Evolutionary conservation across 306 rosid genomes (phyloP), one percentile per base, ranked within the genome.

Genomic region (Trifolium pratense): DNA sequence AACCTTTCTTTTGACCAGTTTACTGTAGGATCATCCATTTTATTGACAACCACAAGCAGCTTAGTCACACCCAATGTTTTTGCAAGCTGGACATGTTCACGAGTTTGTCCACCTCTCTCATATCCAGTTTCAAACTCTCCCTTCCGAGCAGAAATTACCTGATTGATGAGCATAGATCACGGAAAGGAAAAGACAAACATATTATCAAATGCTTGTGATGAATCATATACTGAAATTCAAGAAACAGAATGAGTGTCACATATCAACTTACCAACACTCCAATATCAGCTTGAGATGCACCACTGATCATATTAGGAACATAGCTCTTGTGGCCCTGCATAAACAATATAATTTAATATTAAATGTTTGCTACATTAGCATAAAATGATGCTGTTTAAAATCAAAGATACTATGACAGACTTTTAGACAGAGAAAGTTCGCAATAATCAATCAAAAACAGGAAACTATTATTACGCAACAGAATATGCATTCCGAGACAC

Each of bases 111-210:
- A 82, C 99, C 99, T 75, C 87, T 90, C 92, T 95, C 99, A 73
- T 88, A 95, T 64, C 99, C 99, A 58, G 99, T 95, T 82, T 95
- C 99, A 76, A 95, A 95, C 79, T 95, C 99, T 53, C 99, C 99
- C 83, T 92, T 95, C 51, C 99, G 83, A 25, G 99, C 99, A 86
- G 99, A 95, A 71, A 95, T 92, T 59, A 95, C 97, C 99, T 95
- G 60, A 14, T 16, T 40, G 79, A 20, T 15, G 72, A 70, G 21
- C 45, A 66, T 11, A 74, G 48, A 25, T 18, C 52, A 31, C 7
- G 45, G 9, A 61, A n/a, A 80, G 36, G 53, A 9, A 69, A 17
- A 52, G 26, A 75, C 18, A 70, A 15, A 18, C 5, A 66, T 25
- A 77, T 12, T 51, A 72, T 31, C 25, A 63, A 39, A 77, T 60